phyloP scores from a whole-genome alignment of 225 moss, liverwort and hornwort genomes.

The Straminergon stramineum region DNA sequence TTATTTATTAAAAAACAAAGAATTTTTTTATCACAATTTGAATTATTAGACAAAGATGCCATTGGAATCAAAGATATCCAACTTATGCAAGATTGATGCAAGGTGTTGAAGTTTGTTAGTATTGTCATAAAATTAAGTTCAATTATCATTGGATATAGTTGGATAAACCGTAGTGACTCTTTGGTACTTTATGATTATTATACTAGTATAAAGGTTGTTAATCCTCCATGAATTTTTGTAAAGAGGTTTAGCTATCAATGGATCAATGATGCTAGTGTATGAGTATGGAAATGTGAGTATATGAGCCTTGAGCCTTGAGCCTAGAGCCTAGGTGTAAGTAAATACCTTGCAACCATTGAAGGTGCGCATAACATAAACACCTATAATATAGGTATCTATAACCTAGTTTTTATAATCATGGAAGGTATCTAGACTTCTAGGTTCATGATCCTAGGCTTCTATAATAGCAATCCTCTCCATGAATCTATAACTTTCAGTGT shows the following conservation, averaged over 20 bases:
- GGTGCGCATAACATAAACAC: no score
- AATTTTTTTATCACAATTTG: not conserved
- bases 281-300: no score
- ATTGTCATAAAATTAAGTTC: not conserved
- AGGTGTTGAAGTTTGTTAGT: not conserved
- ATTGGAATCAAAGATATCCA: not conserved
- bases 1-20: not conserved
- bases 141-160: not conserved
- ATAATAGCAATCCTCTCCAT: not conserved
- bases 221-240: not conserved
- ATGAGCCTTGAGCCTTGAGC: no score
- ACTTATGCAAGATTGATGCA: not conserved
- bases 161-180: rapidly evolving
- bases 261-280: no score
- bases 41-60: not conserved
- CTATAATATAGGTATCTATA: not conserved
- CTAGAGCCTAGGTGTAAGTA: no score
- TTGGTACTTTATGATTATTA: not conserved
- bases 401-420: no score
- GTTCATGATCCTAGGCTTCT: no score
- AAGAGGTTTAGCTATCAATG: not conserved
- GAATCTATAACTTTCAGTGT: not conserved
- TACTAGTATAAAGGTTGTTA: not conserved
- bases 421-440: not conserved
- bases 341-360: no score